Base-by-base conservation (phyloP, 129 eudicot genomes). In the Saposhnikovia divaricata region DNA sequence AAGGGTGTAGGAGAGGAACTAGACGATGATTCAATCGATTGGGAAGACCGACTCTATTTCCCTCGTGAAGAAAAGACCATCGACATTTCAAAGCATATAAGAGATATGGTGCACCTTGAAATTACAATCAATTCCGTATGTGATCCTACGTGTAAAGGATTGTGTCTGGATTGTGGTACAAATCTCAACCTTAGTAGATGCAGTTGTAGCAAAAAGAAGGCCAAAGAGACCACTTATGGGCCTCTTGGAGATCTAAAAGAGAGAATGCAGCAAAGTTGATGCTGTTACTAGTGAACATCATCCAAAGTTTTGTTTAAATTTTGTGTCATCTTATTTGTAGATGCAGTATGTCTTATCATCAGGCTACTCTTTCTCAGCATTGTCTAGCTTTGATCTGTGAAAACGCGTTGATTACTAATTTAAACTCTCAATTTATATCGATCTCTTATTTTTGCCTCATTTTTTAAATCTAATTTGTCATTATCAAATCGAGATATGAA, bases 31-130 rank as follows among this genome's bases (percentile, higher is more conserved):
- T 87, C 86, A 1, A 84, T 92, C 37, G 94, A 90, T 81, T 73
- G 87, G 57, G 99, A 96, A 10, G 99, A 96, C 85, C 81, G 89
- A 80, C 78, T 96, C 43, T 85, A 85, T 88, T 96, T 96, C 57
- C 99, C 99, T 75, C 84, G 87, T 2, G 89, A 87, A 70, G 87
- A 90, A 81, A 96, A 96, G 77, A 70, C 69, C 43, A 83, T 92
- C 21, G 98, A 96, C 83, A 96, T 96, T 57, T 96, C 99, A 27
- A 96, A 96, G 88, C 83, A 84, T 78, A 82, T 92, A 44, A 88
- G 98, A 89, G 99, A 96, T 84, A 83, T 90, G 83, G 83, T 90
- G 77, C 99, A 96, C 71, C 77, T 96, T 23, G 98, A 96, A 85
- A 92, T 96, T 83, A 89, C 86, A 65, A 81, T 92, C 38, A 88